A percentile compares a stretch with the other conserved stretches of the same genome.
Evolutionary conservation across 176 grass and related monocot species (phyloP).

Genomic region (Typha latifolia): DNA sequence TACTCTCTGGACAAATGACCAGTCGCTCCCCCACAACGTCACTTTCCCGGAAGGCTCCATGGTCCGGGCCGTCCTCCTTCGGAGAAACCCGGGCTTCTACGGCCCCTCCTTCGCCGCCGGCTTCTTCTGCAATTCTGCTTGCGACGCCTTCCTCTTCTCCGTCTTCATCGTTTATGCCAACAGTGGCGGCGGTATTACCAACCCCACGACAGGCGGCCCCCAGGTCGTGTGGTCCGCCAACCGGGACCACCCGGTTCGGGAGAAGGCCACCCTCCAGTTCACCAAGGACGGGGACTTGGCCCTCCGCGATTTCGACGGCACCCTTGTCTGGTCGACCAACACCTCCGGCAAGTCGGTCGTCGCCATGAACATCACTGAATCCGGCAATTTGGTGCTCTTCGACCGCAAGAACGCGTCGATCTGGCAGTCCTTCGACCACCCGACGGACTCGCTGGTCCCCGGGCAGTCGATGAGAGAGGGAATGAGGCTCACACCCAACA

Average conservation of each 20-base stretch:
- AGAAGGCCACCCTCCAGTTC: slow-evolving; percentile 38
- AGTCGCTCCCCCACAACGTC: slow-evolving; percentile 24
- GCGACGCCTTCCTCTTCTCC: slow-evolving; percentile 35
- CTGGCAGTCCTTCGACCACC: slow-evolving; percentile 56
- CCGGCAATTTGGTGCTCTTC: slow-evolving; percentile 55
- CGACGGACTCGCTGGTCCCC: slow-evolving; percentile 40
- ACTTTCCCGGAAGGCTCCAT: slow-evolving; percentile 1
- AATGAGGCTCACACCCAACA: slow-evolving; percentile 32
- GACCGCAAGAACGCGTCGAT: slow-evolving; percentile 23
- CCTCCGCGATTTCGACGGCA: slow-evolving; percentile 32
- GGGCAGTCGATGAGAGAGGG: slow-evolving; percentile 51
- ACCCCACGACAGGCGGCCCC: neutral
- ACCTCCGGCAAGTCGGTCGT: slow-evolving; percentile 19
- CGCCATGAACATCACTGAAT: slow-evolving; percentile 36
- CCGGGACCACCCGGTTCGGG: slow-evolving; percentile 21
- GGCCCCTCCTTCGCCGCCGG: slow-evolving; percentile 33
- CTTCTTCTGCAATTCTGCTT: slow-evolving; percentile 43
- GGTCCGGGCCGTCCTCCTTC: slow-evolving; percentile 38
- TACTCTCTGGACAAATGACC: slow-evolving; percentile 32
- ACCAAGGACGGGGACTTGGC: slow-evolving; percentile 33
- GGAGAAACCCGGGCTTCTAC: slow-evolving; percentile 21
- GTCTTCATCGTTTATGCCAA: slow-evolving; percentile 27
- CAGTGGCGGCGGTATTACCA: neutral
- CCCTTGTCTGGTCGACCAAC: slow-evolving; percentile 36
- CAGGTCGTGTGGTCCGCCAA: slow-evolving; percentile 55